Base-by-base conservation (phyloP, 441 rosid species). In the Viola pubescens region DNA sequence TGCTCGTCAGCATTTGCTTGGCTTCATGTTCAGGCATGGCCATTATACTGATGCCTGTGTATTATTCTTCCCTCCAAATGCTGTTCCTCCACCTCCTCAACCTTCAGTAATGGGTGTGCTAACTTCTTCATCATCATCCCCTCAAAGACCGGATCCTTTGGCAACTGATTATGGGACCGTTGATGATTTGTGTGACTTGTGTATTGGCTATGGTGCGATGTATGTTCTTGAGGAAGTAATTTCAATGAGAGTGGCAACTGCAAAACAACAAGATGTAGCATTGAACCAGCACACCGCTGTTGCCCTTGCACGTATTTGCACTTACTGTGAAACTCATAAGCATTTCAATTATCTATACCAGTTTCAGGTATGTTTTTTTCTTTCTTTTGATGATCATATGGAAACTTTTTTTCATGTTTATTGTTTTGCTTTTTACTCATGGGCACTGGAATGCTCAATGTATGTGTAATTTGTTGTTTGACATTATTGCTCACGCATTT, bases 21-120 rank as follows among this genome's bases (percentile, higher is more conserved):
- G 82, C 60, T 94, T 90, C 75, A 86, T 88, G 91, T 90, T 90
- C 69, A 83, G 81, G 76, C 97, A 94, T 70, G 99, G 97, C 59
- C 97, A 78, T 73, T 90, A 68, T 64, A 72, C 61, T 54, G 97
- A 94, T 62, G 99, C 91, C 40, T 94, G 97, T 81, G 61, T 77
- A 66, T 70, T 94, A 72, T 90, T 94, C 82, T 90, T 94, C 78
- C 95, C 96, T 19, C 80, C 60, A 34, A 75, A 76, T 79, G 81
- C 79, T 75, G 76, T 83, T 75, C 92, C 98, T 44, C 72, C 86
- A 50, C 78, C 94, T 66, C 71, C 90, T 78, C 96, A 84, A 77
- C 78, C 91, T 56, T 83, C 81, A 48, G 60, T 76, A 10, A 64
- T 73, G 74, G 88, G 87, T 19, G 70, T 60, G 52, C 91, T 67